phyloP scores from a whole-genome alignment of 2,329 filamentous ascomycete species.

The Myriosclerotinia scirpicola region DNA sequence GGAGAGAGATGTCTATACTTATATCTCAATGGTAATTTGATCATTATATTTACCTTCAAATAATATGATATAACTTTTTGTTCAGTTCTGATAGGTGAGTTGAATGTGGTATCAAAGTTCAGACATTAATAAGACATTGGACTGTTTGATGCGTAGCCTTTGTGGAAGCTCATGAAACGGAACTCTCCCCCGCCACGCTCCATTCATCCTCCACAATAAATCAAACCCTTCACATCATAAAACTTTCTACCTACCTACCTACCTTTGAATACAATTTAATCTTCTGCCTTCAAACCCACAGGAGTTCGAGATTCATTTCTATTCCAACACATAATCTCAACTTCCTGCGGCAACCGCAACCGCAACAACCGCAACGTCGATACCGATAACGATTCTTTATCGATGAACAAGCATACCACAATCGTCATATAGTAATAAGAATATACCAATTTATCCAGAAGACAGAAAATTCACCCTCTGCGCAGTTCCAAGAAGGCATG shows the following conservation, averaged over 20 bases:
- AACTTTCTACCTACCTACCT: too few species aligned
- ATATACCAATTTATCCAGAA: conserved; percentile 1
- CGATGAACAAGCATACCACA: conserved; percentile 12
- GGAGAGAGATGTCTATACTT: too few species aligned
- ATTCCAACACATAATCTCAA: not conserved
- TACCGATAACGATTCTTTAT: conserved; percentile 25
- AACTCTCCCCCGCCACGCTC: not conserved
- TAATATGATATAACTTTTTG: too few species aligned
- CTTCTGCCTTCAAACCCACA: too few species aligned
- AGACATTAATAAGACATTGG: not conserved
- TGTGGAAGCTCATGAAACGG: conserved; percentile 21
- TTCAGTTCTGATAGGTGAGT: too few species aligned
- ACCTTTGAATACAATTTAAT: not conserved
- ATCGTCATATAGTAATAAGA: not conserved
- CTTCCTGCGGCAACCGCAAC: conserved; percentile 4
- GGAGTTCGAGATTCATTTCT: not conserved
- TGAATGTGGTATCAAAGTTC: not conserved
- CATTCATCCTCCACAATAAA: conserved; percentile 7
- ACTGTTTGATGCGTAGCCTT: not conserved
- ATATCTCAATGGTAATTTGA: too few species aligned
- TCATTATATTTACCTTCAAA: too few species aligned
- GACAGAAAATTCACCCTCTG: not conserved
- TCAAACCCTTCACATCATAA: not conserved
- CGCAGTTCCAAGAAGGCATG: conserved; percentile 3
- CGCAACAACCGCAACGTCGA: conserved; percentile 5